Evolutionary conservation across 1,284 basidiomycete species (phyloP), one percentile per base, ranked within the genome.

Genomic region (Microbotryomycetes sp.): DNA sequence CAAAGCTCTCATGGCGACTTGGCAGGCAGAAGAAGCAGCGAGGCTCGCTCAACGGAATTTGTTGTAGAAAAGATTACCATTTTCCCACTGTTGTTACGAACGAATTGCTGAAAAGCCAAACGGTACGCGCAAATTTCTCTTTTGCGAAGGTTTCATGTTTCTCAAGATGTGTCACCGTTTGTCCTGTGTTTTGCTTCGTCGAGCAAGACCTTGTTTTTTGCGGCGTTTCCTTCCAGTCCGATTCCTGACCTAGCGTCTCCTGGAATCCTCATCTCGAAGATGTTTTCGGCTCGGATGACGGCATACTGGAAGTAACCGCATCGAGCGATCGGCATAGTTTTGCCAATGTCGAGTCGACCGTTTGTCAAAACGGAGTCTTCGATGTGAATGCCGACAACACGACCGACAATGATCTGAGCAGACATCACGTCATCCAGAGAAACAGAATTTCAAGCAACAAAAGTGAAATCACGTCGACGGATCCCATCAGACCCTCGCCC

Each of bases 1-100:
- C 5, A 47, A 56, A 35, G 30, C 53, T 21, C 55, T 68, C 24
- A 66, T 63, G 63, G 51, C 52, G 35, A 45, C 29, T 5, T 70
- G 52, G 21, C 61, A 54, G 46, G 55, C n/a, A 49, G 54, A 45
- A 41, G 57, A 58, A 45, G 28, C 23, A 7, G 41, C 29, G 23
- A 48, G 41, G 21, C 35, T 11, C 9, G 35, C 35, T 18, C 9
- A 18, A n/a, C n/a, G n/a, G n/a, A n/a, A n/a, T n/a, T n/a, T n/a
- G n/a, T n/a, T n/a, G n/a, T n/a, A n/a, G n/a, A n/a, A n/a, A 41
- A 41, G 9, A 41, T 11, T 41, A 41, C 11, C 18, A 41, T 41
- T 41, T 9, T 18, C 35, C 9, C 35, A 18, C 18, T 18, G 35
- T 41, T 41, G 35, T 41, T 11, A 9, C 35, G 35, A 41, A 11